phyloP scores from a whole-genome alignment of 2,329 filamentous ascomycete species.

The Claviceps purpurea region DNA sequence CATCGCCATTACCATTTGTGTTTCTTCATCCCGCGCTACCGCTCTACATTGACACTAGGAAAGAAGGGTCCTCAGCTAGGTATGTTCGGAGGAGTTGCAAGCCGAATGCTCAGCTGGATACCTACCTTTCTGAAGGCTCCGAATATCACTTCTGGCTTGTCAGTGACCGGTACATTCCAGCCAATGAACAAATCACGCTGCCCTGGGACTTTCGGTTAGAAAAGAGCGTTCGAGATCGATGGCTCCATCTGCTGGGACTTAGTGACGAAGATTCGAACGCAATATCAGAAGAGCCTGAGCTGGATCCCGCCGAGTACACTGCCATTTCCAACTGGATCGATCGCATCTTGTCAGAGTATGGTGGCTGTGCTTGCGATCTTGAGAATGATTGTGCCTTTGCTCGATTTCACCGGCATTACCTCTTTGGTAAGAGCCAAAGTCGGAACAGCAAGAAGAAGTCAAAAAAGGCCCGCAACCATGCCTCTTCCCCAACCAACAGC shows the following conservation, averaged over 20 bases:
- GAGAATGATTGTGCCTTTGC: conserved; percentile 50
- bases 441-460: conserved; percentile 35
- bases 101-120: conserved; percentile 80
- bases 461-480: conserved; percentile 40
- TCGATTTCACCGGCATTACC: conserved; percentile 47
- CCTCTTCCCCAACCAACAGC: conserved; percentile 50
- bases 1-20: conserved; percentile 57
- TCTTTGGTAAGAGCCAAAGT: conserved; percentile 29
- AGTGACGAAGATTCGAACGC: conserved; percentile 42
- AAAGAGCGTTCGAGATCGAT: conserved; percentile 38
- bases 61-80: conserved; percentile 72
- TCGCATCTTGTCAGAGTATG: conserved; percentile 61
- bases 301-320: conserved; percentile 47
- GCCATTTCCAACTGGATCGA: conserved; percentile 52
- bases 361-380: conserved; percentile 62
- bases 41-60: conserved; percentile 82
- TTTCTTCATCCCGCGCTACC: conserved; percentile 82
- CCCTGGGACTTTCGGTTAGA: conserved; percentile 55
- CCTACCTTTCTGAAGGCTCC: conserved; percentile 62
- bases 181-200: conserved; percentile 49
- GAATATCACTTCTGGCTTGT: conserved; percentile 92
- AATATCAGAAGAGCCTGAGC: conserved; percentile 35
- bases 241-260: conserved; percentile 46
- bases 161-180: conserved; percentile 60
- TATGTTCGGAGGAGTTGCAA: conserved; percentile 88